Percentiles rank a stretch among this genome's conserved stretches.
Conservation (phyloP, 768 basidiomycete genomes). For the Pleurotus cornucopiae region DNA sequence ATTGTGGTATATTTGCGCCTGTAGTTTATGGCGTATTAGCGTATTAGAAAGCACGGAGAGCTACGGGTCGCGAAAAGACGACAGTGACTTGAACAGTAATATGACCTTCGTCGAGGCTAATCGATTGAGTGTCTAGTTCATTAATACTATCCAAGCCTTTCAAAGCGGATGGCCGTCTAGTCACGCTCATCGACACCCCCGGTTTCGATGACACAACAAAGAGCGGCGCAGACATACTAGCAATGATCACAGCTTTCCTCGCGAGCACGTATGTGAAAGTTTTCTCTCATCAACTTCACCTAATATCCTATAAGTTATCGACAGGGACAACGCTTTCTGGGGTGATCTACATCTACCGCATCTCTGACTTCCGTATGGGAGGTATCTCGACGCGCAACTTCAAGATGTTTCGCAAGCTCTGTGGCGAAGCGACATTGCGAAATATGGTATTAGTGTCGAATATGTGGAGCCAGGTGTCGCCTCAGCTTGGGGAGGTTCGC, state of each 20-base stretch:
- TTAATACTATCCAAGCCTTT: constrained; percentile 24
- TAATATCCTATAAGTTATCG: constrained; percentile 10
- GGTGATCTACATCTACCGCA: constrained; percentile 42
- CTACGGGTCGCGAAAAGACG: too few species aligned
- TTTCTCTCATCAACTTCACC: background rate
- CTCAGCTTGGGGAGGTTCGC: constrained; percentile 31
- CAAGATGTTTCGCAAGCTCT: constrained; percentile 40
- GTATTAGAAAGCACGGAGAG: too few species aligned
- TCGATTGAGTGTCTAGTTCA: constrained; percentile 21
- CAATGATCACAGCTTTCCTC: constrained; percentile 21
- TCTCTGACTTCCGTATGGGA: constrained; percentile 34
- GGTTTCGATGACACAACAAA: constrained; percentile 35
- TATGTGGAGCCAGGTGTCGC: constrained; percentile 37
- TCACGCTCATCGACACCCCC: constrained; percentile 36
- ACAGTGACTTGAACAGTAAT: too few species aligned
- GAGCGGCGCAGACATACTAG: constrained; percentile 28
- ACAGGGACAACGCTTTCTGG: constrained; percentile 26
- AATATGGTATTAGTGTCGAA: constrained; percentile 45
- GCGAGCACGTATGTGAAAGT: constrained; percentile 7
- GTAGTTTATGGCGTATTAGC: too few species aligned
- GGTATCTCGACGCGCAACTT: constrained; percentile 37
- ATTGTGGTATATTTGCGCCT: too few species aligned
- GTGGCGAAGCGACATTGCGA: constrained; percentile 34
- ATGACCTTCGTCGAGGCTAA: background rate
- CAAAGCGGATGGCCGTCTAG: constrained; percentile 19